Evolutionary conservation across 2,329 filamentous ascomycete species (phyloP).

Genomic region (Fusarium armeniacum): DNA sequence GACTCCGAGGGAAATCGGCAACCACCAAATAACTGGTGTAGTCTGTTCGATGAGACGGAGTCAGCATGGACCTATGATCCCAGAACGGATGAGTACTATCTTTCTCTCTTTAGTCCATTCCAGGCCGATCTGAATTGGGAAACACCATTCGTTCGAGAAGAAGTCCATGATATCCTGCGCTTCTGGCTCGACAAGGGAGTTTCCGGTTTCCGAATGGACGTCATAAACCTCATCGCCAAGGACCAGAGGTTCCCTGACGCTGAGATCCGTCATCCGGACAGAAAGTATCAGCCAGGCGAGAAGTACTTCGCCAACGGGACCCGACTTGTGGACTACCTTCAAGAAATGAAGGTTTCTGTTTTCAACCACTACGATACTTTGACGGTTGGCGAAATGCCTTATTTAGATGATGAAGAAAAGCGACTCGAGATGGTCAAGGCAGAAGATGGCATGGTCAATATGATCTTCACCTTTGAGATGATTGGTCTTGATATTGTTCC

Average conservation of each 20-base stretch:
- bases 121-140: slow-evolving; percentile 91
- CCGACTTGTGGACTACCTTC: slow-evolving; percentile 75
- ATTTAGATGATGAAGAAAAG: slow-evolving; percentile 67
- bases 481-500: background rate
- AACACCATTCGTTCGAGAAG: slow-evolving; percentile 74
- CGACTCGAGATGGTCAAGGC: background rate
- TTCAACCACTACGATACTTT: slow-evolving; percentile 73
- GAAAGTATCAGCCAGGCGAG: slow-evolving; percentile 65
- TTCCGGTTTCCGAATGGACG: slow-evolving; percentile 79
- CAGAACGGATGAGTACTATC: slow-evolving; percentile 78
- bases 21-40: slow-evolving; percentile 82
- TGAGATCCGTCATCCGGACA: slow-evolving; percentile 62
- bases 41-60: slow-evolving; percentile 68
- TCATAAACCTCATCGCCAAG: slow-evolving; percentile 80
- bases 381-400: slow-evolving; percentile 73
- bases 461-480: slow-evolving; percentile 24
- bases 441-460: slow-evolving; percentile 4
- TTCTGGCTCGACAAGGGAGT: slow-evolving; percentile 85
- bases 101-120: slow-evolving; percentile 79
- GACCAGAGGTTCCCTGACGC: slow-evolving; percentile 70
- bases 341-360: slow-evolving; percentile 72
- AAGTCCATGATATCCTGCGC: slow-evolving; percentile 79
- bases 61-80: slow-evolving; percentile 80
- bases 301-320: slow-evolving; percentile 75
- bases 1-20: slow-evolving; percentile 69